Conservation (phyloP, 305 asterid species). For the Nicotiana rustica region DNA sequence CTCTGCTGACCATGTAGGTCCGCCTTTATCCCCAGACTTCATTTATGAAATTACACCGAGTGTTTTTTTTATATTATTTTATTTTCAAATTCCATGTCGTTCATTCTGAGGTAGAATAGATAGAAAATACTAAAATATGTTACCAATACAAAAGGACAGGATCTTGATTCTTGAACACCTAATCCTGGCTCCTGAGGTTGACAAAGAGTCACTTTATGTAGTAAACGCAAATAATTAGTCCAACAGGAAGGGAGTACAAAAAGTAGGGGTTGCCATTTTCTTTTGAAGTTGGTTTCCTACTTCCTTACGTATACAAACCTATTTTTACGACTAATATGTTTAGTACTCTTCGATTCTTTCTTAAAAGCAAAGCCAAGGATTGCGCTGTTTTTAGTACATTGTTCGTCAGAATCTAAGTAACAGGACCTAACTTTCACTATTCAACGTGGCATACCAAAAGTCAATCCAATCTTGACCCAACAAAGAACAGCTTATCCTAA, state of each 20-base stretch:
- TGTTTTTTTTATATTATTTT: too few relatives aligned
- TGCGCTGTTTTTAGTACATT: not conserved
- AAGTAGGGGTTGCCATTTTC: not conserved
- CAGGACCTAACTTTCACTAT: conserved; percentile 19
- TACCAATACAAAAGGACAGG: not conserved
- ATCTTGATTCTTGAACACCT: too few relatives aligned
- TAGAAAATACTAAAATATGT: not conserved
- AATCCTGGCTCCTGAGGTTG: conserved; percentile 21
- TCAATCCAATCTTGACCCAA: too few relatives aligned
- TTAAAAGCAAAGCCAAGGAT: conserved; percentile 33
- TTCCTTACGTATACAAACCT: not conserved
- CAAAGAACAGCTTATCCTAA: rapidly evolving
- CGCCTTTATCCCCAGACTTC: too few relatives aligned
- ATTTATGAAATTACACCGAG: too few relatives aligned
- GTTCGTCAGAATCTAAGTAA: not conserved
- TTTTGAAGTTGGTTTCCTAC: not conserved
- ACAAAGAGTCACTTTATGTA: not conserved
- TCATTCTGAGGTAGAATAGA: not conserved
- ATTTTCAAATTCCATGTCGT: too few relatives aligned
- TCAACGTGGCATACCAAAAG: not conserved
- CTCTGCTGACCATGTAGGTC: too few relatives aligned
- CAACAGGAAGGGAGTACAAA: conserved; percentile 1
- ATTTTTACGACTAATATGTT: not conserved
- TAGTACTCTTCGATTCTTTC: not conserved
- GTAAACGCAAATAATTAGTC: not conserved